Conservation (phyloP, 257 asterid genomes). For the Fraxinus anomala region DNA sequence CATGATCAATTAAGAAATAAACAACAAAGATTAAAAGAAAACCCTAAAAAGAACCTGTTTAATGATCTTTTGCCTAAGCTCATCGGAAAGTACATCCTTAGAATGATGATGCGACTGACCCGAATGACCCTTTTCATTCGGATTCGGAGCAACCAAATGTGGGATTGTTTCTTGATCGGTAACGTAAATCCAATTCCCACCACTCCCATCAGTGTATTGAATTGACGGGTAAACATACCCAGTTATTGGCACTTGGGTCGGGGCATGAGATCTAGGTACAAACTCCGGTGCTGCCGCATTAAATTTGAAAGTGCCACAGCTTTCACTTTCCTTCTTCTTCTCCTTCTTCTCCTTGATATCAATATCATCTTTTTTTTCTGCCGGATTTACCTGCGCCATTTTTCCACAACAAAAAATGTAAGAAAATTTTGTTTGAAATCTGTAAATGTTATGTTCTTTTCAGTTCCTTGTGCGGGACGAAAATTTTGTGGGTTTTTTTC, state of each 20-base stretch:
- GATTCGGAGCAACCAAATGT: conserved; percentile 34
- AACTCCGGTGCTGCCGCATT: conserved; percentile 91
- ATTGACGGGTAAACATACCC: conserved; percentile 73
- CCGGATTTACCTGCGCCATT: conserved; percentile 55
- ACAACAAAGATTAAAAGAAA: background rate
- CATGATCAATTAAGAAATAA: background rate
- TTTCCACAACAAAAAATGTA: background rate
- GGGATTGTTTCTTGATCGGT: conserved; percentile 59
- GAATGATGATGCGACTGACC: conserved; percentile 24
- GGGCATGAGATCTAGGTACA: conserved; percentile 56
- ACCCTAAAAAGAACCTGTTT: conserved; percentile 59
- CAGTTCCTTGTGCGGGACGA: background rate
- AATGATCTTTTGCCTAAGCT: conserved; percentile 68
- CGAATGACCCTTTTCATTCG: conserved; percentile 9
- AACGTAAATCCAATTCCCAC: conserved; percentile 31
- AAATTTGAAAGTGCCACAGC: conserved; percentile 53
- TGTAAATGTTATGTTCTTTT: background rate
- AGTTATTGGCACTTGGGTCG: conserved; percentile 50
- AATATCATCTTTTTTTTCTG: conserved; percentile 10
- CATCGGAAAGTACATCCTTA: conserved; percentile 66
- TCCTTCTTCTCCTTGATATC: conserved; percentile 15
- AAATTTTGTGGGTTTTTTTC: background rate
- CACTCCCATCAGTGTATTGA: conserved; percentile 50
- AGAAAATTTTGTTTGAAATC: background rate
- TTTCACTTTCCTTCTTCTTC: background rate